Base-by-base conservation (phyloP, 1,139 yeast species). In the Taiozyma onychis region DNA sequence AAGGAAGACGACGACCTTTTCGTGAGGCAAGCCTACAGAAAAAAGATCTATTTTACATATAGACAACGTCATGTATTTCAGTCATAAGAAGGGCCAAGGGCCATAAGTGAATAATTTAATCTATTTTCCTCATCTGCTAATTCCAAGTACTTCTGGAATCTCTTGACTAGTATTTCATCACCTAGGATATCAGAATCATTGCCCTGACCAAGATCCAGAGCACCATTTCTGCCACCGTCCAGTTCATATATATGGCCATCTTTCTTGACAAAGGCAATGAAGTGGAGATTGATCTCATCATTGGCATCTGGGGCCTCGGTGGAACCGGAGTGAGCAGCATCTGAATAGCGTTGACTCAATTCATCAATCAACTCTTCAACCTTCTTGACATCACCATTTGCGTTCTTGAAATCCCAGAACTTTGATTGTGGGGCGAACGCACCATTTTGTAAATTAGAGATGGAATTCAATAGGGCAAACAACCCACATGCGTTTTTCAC, bases 401-500 rank as follows among this genome's bases (percentile, higher is more conserved):
- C 48, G 5, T 39, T 18, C 44, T 45, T 54, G 47, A 61, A 61
- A 6, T 54, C 43, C 6, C 46, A 28, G 18, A 59, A 50, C 32
- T 26, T 51, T 2, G 62, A 55, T 21, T 47, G 49, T 9, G 56
- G 16, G 16, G 49, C 52, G 63, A 66, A 51, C 67, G 74, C 43
- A 62, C 63, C 51, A 66, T 77, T 54, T 66, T 74, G 53, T 67
- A 86, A 70, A 64, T 93, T 93, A 30, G 83, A 69, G 41, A 89
- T 68, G 0, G 88, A 74, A 62, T 93, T 98, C 32, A 93, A 69
- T 46, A 93, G 69, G 0, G 96, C 99, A 68, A 87, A 89, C 45
- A 95, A 77, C 6, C 99, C 99, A 70, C 99, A 93, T 0, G 96
- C 96, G 66, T 93, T 93, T 54, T 81, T 81, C 39, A 93, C 82